phyloP scores from a whole-genome alignment of 2,329 filamentous ascomycete species.

The Ramularia endophylla region DNA sequence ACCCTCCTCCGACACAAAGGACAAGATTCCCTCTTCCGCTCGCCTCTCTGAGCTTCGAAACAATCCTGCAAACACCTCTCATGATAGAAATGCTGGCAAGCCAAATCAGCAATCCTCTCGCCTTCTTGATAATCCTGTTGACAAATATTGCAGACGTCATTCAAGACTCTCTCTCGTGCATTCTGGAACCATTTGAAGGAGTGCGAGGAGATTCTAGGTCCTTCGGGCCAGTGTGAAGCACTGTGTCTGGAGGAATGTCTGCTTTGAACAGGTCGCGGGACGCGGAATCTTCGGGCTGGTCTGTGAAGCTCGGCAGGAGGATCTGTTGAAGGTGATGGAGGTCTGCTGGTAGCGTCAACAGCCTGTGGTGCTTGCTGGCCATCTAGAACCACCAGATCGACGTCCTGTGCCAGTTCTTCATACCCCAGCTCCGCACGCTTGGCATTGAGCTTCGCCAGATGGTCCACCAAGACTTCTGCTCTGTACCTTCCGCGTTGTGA shows the following conservation, averaged over 20 bases:
- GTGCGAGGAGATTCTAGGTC: slow-evolving; percentile 1
- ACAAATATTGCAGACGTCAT: slow-evolving; percentile 6
- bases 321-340: no score
- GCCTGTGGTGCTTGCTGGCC: background rate
- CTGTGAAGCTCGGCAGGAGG: no score
- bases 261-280: no score
- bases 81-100: slow-evolving; percentile 8
- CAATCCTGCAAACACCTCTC: slow-evolving; percentile 2
- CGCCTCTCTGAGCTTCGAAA: background rate
- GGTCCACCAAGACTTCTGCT: background rate
- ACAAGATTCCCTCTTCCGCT: background rate
- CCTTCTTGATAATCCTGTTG: slow-evolving; percentile 2
- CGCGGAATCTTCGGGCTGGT: no score
- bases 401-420: background rate
- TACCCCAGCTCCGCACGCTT: slow-evolving; percentile 2
- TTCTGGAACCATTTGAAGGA: slow-evolving; percentile 3
- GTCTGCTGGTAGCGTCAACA: no score
- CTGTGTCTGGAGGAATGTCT: no score
- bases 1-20: slow-evolving; percentile 1
- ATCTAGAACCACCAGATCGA: background rate
- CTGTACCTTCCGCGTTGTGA: background rate
- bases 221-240: no score
- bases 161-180: slow-evolving; percentile 3
- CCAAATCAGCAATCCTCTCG: slow-evolving; percentile 3
- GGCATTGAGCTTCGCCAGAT: background rate